Evolutionary conservation across 192 early-diverging fungal species (phyloP).

Genomic region (Coemansia sp.): DNA sequence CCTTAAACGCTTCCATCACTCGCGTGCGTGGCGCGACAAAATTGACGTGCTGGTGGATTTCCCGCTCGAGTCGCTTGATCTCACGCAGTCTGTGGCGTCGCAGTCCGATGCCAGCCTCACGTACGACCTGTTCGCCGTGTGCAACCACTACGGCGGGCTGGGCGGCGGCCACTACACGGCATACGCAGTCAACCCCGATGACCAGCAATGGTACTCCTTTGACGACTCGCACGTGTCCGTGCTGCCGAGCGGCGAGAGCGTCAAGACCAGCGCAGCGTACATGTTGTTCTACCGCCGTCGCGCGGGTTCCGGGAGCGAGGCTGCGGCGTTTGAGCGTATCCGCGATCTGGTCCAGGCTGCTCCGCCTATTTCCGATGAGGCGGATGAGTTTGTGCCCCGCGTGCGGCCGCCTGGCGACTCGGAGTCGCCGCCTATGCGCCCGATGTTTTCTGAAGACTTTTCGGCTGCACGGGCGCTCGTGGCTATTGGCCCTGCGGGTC

Average conservation of each 20-base stretch:
- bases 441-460: background rate
- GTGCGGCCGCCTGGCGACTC: background rate
- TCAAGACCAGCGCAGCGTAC: slow-evolving; percentile 45
- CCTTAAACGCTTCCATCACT: slow-evolving; percentile 76
- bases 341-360: slow-evolving; percentile 12
- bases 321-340: slow-evolving; percentile 14
- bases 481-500: slow-evolving; percentile 7
- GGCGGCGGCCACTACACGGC: slow-evolving; percentile 87
- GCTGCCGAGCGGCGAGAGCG: slow-evolving; percentile 17
- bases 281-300: slow-evolving; percentile 50
- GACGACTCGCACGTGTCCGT: slow-evolving; percentile 68
- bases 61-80: slow-evolving; percentile 62
- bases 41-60: slow-evolving; percentile 72
- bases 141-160: slow-evolving; percentile 80
- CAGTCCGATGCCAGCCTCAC: slow-evolving; percentile 33
- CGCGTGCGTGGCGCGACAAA: slow-evolving; percentile 66
- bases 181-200: slow-evolving; percentile 65
- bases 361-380: slow-evolving; percentile 11
- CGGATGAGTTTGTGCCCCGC: background rate
- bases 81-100: slow-evolving; percentile 52
- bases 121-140: slow-evolving; percentile 76
- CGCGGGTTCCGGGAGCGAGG: background rate
- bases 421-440: background rate
- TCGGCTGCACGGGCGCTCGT: slow-evolving; percentile 9
- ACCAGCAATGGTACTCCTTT: slow-evolving; percentile 76